Percentiles rank a stretch among this genome's conserved stretches.
Evolutionary conservation across 2,329 filamentous ascomycete genomes (phyloP).

Genomic region (Cercospora janseana): DNA sequence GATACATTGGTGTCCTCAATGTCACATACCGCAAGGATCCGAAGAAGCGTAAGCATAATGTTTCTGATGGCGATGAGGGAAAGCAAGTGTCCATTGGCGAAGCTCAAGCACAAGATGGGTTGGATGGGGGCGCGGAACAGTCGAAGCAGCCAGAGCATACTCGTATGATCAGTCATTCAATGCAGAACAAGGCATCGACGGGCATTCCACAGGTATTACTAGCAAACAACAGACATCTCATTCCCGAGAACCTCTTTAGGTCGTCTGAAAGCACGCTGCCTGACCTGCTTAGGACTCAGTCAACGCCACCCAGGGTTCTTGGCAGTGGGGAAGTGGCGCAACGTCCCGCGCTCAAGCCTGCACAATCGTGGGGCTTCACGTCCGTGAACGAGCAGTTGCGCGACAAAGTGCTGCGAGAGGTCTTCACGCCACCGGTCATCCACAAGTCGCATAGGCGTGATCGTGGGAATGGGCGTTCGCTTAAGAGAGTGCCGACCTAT

Average conservation of each 20-base stretch:
- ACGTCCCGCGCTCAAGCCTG: conserved; percentile 49
- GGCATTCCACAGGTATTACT: conserved; percentile 83
- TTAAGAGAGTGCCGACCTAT: conserved; percentile 34
- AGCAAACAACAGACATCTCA: conserved; percentile 89
- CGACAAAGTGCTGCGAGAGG: conserved; percentile 89
- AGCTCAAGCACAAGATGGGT: conserved; percentile 5
- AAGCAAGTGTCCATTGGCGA: conserved; percentile 17
- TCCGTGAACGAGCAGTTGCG: conserved; percentile 84
- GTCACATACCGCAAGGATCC: conserved; percentile 89
- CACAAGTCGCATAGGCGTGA: conserved; percentile 74
- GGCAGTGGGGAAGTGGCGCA: conserved; percentile 17
- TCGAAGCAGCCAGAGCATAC: conserved; percentile 28
- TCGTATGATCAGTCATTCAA: conserved; percentile 69
- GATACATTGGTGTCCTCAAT: conserved; percentile 95
- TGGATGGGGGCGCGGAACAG: conserved; percentile 31
- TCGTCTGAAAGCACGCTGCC: conserved; percentile 50
- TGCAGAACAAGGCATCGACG: conserved; percentile 58
- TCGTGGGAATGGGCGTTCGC: conserved; percentile 62
- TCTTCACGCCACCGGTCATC: conserved; percentile 80
- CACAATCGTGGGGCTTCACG: conserved; percentile 78
- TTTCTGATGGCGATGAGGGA: conserved; percentile 36
- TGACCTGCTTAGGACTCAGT: conserved; percentile 32
- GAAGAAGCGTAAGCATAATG: conserved; percentile 46
- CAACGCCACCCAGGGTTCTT: conserved; percentile 26
- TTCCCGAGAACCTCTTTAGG: conserved; percentile 74